Conservation (phyloP, 2,329 filamentous ascomycete species). For the Dothistroma septosporum region DNA sequence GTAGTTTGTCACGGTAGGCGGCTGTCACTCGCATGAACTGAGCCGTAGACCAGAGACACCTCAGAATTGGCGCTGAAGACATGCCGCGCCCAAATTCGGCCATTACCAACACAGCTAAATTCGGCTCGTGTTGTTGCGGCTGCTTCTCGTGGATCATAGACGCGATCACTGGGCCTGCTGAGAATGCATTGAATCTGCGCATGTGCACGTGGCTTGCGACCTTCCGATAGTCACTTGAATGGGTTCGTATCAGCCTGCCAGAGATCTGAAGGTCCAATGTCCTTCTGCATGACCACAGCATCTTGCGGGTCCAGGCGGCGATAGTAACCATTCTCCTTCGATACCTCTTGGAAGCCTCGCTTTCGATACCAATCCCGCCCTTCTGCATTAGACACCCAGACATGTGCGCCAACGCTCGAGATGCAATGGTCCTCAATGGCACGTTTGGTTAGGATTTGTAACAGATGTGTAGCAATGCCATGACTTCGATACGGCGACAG, state of each 20-base stretch:
- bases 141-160: too few relatives aligned
- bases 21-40: too few relatives aligned
- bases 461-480: constrained; percentile 55
- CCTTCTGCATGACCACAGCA: constrained; percentile 48
- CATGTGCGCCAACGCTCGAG: constrained; percentile 55
- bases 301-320: constrained; percentile 53
- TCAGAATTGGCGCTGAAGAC: too few relatives aligned
- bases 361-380: constrained; percentile 58
- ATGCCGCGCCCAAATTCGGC: too few relatives aligned
- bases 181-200: neutral
- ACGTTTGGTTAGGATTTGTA: constrained; percentile 37
- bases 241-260: constrained; percentile 3
- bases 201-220: too few relatives aligned
- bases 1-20: too few relatives aligned
- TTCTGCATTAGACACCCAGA: constrained; percentile 60
- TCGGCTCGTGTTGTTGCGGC: too few relatives aligned
- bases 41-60: too few relatives aligned
- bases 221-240: neutral
- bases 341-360: constrained; percentile 53
- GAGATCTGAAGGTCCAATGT: constrained; percentile 35
- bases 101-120: too few relatives aligned
- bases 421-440: constrained; percentile 49
- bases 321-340: constrained; percentile 56
- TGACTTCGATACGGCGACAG: constrained; percentile 57
- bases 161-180: too few relatives aligned